Percentiles rank a stretch among this genome's conserved stretches.
These are phyloP conservation scores for Ceratocystis alfenasii DNA, from an alignment of 2,329 filamentous ascomycete species.

Conservation along the genomic window DNA sequence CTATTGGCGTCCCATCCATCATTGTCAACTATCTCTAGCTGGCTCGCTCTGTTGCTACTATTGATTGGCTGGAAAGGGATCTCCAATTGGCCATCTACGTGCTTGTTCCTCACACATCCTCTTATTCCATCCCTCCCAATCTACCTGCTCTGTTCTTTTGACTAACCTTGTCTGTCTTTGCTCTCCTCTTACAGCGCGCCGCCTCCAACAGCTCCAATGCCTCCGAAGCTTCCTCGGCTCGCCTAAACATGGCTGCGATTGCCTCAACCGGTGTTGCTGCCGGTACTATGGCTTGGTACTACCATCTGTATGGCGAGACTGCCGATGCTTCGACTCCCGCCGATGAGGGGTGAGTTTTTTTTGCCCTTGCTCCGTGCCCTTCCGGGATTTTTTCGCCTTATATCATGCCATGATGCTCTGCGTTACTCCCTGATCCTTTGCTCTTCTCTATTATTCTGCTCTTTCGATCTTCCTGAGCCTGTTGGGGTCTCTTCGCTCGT, in stretches of 20 bases:
- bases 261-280: conserved; percentile 77
- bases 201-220: conserved; percentile 64
- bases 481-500: background rate
- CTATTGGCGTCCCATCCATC: background rate
- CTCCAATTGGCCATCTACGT: background rate
- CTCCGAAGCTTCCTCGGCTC: conserved; percentile 58
- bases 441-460: background rate
- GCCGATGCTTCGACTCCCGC: conserved; percentile 81
- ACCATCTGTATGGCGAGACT: conserved; percentile 83
- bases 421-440: background rate
- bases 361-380: background rate
- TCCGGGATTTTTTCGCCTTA: conserved; percentile 13
- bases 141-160: conserved; percentile 13
- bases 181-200: conserved; percentile 39
- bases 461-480: background rate
- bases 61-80: background rate
- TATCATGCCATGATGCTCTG: background rate
- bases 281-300: conserved; percentile 93
- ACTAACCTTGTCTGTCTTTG: conserved; percentile 1
- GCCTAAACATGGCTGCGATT: conserved; percentile 74
- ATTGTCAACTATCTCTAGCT: no score
- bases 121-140: background rate
- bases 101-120: background rate
- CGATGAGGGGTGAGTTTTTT: conserved; percentile 84
- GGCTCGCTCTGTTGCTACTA: background rate